Conservation (phyloP, 345 rosid genomes). For the Erodium maritimum region DNA sequence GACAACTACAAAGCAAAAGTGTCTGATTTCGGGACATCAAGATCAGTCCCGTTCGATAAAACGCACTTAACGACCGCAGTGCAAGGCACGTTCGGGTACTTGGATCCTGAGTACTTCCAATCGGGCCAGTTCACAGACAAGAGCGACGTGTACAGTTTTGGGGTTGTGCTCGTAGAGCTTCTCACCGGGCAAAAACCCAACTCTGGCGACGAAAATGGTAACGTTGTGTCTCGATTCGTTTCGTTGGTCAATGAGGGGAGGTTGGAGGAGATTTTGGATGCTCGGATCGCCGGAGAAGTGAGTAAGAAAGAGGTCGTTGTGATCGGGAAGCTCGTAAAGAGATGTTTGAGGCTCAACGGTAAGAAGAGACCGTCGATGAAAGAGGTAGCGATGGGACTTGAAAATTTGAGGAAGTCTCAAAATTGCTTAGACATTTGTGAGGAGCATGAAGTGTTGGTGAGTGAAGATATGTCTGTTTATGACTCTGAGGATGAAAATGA, state of each 20-base stretch:
- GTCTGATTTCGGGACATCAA: constrained; percentile 11
- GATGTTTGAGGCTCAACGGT: constrained; percentile 2
- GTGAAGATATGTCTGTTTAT: too few relatives aligned
- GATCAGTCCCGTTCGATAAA: constrained; percentile 9
- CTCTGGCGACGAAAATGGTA: constrained; percentile 5
- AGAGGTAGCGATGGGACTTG: too few relatives aligned
- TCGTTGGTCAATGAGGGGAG: not conserved
- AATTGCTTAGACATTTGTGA: too few relatives aligned
- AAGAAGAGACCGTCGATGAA: constrained; percentile 2
- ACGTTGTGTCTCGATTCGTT: constrained; percentile 5
- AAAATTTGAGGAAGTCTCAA: too few relatives aligned
- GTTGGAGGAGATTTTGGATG: not conserved
- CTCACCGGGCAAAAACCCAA: constrained; percentile 8
- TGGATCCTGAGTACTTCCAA: constrained; percentile 18
- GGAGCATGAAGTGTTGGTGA: too few relatives aligned
- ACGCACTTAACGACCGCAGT: constrained; percentile 13
- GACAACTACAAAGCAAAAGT: constrained; percentile 11
- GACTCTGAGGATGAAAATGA: too few relatives aligned
- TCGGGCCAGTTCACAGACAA: constrained; percentile 11
- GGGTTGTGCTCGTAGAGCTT: constrained; percentile 10
- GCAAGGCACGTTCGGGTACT: constrained; percentile 12
- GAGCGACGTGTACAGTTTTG: constrained; percentile 16
- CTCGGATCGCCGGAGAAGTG: constrained; percentile 4
- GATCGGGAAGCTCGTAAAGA: not conserved
- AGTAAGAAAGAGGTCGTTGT: not conserved